phyloP scores from a whole-genome alignment of 192 early-diverging fungal species.

The Backusella sp. region DNA sequence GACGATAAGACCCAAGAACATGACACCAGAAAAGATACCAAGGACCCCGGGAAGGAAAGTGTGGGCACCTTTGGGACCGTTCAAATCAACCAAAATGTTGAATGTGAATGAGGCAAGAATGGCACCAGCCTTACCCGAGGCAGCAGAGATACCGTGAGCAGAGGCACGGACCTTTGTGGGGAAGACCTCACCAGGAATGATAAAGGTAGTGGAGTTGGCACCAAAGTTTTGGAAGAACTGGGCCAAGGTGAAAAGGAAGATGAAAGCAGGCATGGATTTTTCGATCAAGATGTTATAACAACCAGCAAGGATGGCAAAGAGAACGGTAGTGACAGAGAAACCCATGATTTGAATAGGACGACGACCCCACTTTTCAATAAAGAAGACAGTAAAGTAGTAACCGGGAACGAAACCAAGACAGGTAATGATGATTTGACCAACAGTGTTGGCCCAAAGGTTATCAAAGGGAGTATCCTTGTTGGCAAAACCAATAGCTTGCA shows the following conservation, averaged over 20 bases:
- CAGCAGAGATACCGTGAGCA: slow-evolving; percentile 79
- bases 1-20: slow-evolving; percentile 20
- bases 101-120: slow-evolving; percentile 61
- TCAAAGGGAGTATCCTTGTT: slow-evolving; percentile 34
- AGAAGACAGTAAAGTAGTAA: slow-evolving; percentile 81
- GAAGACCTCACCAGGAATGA: slow-evolving; percentile 71
- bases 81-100: slow-evolving; percentile 46
- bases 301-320: slow-evolving; percentile 66
- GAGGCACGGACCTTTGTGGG: slow-evolving; percentile 71
- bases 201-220: slow-evolving; percentile 77
- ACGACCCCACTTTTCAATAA: slow-evolving; percentile 81
- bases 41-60: slow-evolving; percentile 45
- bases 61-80: slow-evolving; percentile 36
- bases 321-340: slow-evolving; percentile 67
- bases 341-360: slow-evolving; percentile 83
- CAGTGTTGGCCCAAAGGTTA: slow-evolving; percentile 60
- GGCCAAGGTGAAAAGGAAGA: slow-evolving; percentile 48
- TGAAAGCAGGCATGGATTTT: slow-evolving; percentile 41
- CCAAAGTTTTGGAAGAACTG: slow-evolving; percentile 77
- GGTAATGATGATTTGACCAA: slow-evolving; percentile 88
- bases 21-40: slow-evolving; percentile 52
- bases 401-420: slow-evolving; percentile 79
- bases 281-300: slow-evolving; percentile 59
- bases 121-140: slow-evolving; percentile 68
- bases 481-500: slow-evolving; percentile 68